Evolutionary conservation across 2,329 filamentous ascomycete species (phyloP), one percentile per base, ranked within the genome.

Genomic region (Xylariales sp.): DNA sequence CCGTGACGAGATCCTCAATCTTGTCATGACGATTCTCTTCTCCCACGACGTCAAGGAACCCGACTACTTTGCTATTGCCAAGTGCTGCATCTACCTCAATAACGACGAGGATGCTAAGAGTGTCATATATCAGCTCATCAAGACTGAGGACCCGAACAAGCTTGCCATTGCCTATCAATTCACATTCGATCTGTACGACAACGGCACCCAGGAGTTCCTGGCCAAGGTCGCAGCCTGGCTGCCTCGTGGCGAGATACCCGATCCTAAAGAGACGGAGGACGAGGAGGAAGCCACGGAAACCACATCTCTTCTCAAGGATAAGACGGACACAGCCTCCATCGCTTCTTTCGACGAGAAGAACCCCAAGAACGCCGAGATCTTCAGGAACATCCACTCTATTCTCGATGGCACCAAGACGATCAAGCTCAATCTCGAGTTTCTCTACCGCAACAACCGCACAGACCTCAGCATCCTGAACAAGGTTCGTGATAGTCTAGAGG

Each of bases 11-110:
- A 96, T 98, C 40, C 68, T 98, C 45, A 84, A 86, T 54, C 75
- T 98, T 33, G 93, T 98, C 42, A 80, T 98, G n/a, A 87, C 91
- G 45, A 79, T 98, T n/a, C 74, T 98, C 45, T 58, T 55, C 27
- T 95, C 86, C 68, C 88, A 94, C 44, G 93, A 95, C 42, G 86
- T 89, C 2, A 88, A 78, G 27, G 57, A 79, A 45, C 93, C 93
- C 0, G 93, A 98, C 61, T 97, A 95, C 66, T 98, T 98, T 63
- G 88, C 93, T 15, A 97, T 98, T 55, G 91, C 93, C 38, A 95
- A 94, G 66, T 98, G 93, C 56, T 93, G 95, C 21, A 91, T 98
- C 27, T 96, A 97, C 56, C 77, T 98, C 14, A 86, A 95, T 60
- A 87, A 95, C 52, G 85, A 96, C 57, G 84, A 87, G 36, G 85